Conservation (phyloP, 1,284 basidiomycete species). For the Pulveroboletus sp. region DNA sequence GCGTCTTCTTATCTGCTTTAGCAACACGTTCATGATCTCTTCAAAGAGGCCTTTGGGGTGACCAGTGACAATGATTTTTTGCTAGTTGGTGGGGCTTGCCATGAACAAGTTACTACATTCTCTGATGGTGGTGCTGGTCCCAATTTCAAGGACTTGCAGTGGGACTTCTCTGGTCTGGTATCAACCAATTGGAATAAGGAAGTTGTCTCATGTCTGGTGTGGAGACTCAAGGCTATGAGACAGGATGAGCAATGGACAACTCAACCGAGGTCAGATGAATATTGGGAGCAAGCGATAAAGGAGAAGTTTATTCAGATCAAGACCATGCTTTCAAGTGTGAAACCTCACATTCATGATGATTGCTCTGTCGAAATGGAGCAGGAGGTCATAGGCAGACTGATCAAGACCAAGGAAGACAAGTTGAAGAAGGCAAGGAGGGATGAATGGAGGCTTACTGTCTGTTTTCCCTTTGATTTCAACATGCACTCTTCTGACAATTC, state of each 20-base stretch:
- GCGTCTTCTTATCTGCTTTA: no score
- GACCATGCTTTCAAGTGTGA: neutral
- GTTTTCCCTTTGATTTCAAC: neutral
- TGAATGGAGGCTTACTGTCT: neutral
- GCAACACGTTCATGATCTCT: constrained; percentile 4
- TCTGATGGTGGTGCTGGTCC: neutral
- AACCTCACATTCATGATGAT: neutral
- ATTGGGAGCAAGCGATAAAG: constrained; percentile 1
- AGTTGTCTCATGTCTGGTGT: neutral
- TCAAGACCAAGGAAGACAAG: neutral
- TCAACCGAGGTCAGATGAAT: neutral
- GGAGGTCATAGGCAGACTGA: neutral
- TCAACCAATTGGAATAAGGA: neutral
- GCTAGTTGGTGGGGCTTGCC: neutral
- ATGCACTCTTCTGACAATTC: no score
- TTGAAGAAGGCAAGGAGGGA: constrained; percentile 1
- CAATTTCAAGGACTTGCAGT: neutral
- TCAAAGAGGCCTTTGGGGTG: neutral
- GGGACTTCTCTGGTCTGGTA: neutral
- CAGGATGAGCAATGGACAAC: neutral
- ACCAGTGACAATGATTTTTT: neutral
- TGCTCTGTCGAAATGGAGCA: neutral
- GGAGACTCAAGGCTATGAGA: neutral
- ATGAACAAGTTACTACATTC: neutral
- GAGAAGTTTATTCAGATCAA: neutral